Base-by-base conservation (phyloP, 2,329 filamentous ascomycete species). In the Diaporthe vexans region DNA sequence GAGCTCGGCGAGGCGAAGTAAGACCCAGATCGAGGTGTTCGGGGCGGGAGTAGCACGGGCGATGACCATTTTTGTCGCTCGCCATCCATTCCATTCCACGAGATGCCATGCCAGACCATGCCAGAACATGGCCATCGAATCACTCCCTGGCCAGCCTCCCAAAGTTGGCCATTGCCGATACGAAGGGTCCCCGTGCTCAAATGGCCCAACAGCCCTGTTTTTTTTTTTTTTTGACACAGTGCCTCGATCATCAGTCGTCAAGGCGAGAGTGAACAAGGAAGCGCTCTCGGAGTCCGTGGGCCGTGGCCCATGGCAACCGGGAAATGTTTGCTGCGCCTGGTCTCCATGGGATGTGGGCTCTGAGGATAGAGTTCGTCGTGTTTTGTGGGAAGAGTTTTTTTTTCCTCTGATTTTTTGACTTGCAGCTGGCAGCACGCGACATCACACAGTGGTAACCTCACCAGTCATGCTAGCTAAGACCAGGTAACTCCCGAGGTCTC, bases 271-370 rank as follows among this genome's bases (percentile, higher is more conserved):
- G 63, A 51, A 51, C 33, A 40, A 68, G 48, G 48, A 68, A 54
- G 33, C 13, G 17, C 46, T 54, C 33, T 68, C 63, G 63, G 63
- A 40, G 48, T 24, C 63, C 63, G 63, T 68, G 63, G 63, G 6
- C 48, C 63, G 63, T 68, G 63, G 63, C 43, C 48, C 63, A 37
- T 54, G n/a, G 63, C 48, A 68, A 67, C 46, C 29, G 63, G 63
- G 46, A 67, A 68, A 68, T 68, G 63, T 68, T 26, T 52, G 63
- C 63, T 52, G 46, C 46, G 61, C 61, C 63, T 68, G 63, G 63
- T 68, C 63, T 68, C 63, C 63, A 40, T 68, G 63, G 63, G 33
- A 40, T 54, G 63, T 68, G 63, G 63, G 33, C 63, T 68, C 63
- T 52, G 35, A 43, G 48, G 35, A 68, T 54, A 68, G n/a, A 68